These are phyloP conservation scores for Fusarium transvaalense DNA, from an alignment of 2,329 filamentous ascomycete genomes.

Conservation along the genomic window DNA sequence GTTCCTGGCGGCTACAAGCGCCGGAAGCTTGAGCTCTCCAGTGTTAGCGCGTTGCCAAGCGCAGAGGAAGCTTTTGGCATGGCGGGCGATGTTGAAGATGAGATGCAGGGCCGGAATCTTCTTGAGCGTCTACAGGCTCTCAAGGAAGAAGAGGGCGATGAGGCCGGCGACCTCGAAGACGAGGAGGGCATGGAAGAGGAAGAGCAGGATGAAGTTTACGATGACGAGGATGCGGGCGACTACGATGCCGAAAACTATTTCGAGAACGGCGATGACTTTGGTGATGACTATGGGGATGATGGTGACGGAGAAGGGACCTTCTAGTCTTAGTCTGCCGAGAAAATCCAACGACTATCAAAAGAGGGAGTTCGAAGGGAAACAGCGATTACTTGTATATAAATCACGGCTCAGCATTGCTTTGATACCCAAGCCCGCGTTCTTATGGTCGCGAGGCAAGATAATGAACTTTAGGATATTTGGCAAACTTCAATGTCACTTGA, in stretches of 20 bases:
- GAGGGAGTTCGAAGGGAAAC: conserved; percentile 13
- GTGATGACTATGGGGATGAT: conserved; percentile 64
- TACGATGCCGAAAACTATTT: conserved; percentile 73
- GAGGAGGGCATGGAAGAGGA: conserved; percentile 62
- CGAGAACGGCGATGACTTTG: conserved; percentile 68
- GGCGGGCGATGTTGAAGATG: conserved; percentile 44
- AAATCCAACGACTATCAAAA: not conserved
- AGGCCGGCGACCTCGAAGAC: conserved; percentile 63
- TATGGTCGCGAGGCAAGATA: conserved; percentile 40
- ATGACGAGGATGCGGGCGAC: conserved; percentile 71
- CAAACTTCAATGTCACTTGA: conserved; percentile 66
- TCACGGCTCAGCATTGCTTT: conserved; percentile 38
- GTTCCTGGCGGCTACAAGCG: conserved; percentile 58
- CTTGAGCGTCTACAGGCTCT: conserved; percentile 61
- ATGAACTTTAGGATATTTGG: conserved; percentile 34
- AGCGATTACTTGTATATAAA: conserved; percentile 43
- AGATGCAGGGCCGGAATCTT: conserved; percentile 53
- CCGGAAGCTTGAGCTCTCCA: conserved; percentile 59
- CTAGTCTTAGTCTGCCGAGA: conserved; percentile 47
- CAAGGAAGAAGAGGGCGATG: conserved; percentile 64
- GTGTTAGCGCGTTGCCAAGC: conserved; percentile 61
- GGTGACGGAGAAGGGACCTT: conserved; percentile 63
- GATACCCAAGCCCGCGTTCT: conserved; percentile 46
- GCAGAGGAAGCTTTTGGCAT: conserved; percentile 65
- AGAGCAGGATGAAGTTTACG: conserved; percentile 64